A percentile compares a stretch with the other conserved stretches of the same genome.
Conservation (phyloP, 1,284 basidiomycete genomes). For the Pisolithus thermaeus region DNA sequence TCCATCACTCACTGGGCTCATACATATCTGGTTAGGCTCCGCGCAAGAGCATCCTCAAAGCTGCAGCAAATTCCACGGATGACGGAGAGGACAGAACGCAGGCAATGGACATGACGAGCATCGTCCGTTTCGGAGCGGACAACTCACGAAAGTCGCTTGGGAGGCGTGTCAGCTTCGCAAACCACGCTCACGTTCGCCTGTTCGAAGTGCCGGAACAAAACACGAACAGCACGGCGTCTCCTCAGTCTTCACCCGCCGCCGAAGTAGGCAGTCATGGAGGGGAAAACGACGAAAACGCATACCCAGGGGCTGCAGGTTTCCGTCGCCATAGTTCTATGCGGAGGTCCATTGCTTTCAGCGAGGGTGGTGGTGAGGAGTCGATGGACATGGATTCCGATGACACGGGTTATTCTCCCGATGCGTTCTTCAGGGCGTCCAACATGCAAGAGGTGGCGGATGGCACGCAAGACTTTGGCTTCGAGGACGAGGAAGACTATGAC, state of each 20-base stretch:
- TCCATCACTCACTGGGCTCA: not conserved
- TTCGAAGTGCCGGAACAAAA: constrained; percentile 48
- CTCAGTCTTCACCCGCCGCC: constrained; percentile 38
- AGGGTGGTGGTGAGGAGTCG: constrained; percentile 46
- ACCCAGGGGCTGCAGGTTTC: constrained; percentile 42
- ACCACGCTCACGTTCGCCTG: constrained; percentile 59
- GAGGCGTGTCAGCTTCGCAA: constrained; percentile 79
- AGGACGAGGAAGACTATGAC: constrained; percentile 31
- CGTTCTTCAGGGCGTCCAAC: constrained; percentile 20
- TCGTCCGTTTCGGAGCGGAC: constrained; percentile 45
- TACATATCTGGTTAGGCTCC: constrained; percentile 44
- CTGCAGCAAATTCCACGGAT: constrained; percentile 36
- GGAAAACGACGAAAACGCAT: constrained; percentile 55
- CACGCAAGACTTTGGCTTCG: constrained; percentile 21
- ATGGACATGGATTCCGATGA: constrained; percentile 68
- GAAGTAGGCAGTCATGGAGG: constrained; percentile 25
- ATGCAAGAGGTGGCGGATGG: constrained; percentile 9
- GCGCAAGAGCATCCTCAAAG: constrained; percentile 70
- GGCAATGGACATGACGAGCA: constrained; percentile 57
- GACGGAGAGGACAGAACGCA: constrained; percentile 46
- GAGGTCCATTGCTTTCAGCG: constrained; percentile 39
- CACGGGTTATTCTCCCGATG: constrained; percentile 39
- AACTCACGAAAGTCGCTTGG: constrained; percentile 57
- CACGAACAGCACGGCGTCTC: constrained; percentile 38
- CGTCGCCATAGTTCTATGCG: constrained; percentile 53